A percentile compares a stretch with the other conserved stretches of the same genome.
phyloP scores from a whole-genome alignment of 768 basidiomycete species.

The Suillus americanus region DNA sequence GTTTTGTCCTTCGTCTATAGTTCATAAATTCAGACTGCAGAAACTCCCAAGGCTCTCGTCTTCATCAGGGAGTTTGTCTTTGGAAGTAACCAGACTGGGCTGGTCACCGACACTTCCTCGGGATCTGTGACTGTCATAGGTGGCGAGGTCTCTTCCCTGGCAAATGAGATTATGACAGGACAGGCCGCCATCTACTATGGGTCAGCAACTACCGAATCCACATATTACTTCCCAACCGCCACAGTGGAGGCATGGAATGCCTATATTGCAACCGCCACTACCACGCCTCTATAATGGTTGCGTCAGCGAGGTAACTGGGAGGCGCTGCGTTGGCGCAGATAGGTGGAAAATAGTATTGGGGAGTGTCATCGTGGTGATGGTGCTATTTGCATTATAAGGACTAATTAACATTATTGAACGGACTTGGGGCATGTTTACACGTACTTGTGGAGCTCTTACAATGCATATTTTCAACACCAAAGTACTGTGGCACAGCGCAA shows the following conservation, averaged over 20 bases:
- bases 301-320: background rate
- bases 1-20: conserved; percentile 16
- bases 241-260: conserved; percentile 58
- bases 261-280: conserved; percentile 44
- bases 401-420: background rate
- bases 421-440: background rate
- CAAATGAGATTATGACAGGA: conserved; percentile 50
- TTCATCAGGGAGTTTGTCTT: conserved; percentile 69
- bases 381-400: background rate
- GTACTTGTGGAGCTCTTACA: background rate
- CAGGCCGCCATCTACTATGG: conserved; percentile 58
- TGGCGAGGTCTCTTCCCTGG: conserved; percentile 50
- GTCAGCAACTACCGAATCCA: conserved; percentile 46
- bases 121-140: conserved; percentile 38
- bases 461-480: background rate
- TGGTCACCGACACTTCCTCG: conserved; percentile 37
- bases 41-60: conserved; percentile 47
- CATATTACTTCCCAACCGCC: conserved; percentile 52
- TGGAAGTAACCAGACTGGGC: conserved; percentile 59
- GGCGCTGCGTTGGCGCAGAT: background rate
- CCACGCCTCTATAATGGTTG: background rate
- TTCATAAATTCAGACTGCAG: background rate
- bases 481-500: background rate
- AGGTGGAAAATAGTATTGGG: background rate
- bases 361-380: background rate